Base-by-base conservation (phyloP, 2,329 filamentous ascomycete genomes). In the Stagonosporopsis chrysanthemi region DNA sequence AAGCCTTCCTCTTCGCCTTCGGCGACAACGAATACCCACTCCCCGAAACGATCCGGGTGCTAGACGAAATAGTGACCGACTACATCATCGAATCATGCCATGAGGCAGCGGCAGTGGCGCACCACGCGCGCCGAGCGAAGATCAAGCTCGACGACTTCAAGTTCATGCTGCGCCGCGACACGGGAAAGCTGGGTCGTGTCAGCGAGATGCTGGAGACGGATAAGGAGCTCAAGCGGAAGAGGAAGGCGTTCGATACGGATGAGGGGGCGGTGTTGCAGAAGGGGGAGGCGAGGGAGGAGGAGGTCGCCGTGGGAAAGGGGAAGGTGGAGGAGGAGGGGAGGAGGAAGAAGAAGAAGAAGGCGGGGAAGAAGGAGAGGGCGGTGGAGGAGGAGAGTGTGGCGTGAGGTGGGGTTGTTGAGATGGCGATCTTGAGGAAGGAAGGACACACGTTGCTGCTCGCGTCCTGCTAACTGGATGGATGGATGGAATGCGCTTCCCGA, bases 81-180 rank as follows among this genome's bases (percentile, higher is more conserved):
- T 78, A 96, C 82, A 91, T 98, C 75, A 92, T 96, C 74, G 92
- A 95, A 75, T 88, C 95, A 52, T 94, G 91, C 78, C 95, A 96
- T 80, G 89, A 92, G 73, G 94, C 95, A 4, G 91, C 92, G 4
- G 87, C 91, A 41, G 88, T 89, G 50, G 95, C 95, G 0, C 88
- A 91, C 75, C 91, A 96, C 77, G 88, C 90, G 2, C 90, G 92
- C 0, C 90, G 95, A 2, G 91, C 96, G 70, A 99, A 99, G 80
- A 92, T 99, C 79, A 99, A 99, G 77, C 91, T 96, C 70, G 94
- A 97, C 71, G 95, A 99, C 78, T 97, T 99, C 80, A 92, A 96
- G 72, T 99, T 96, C 78, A 92, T 92, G 36, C 86, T 98, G 66
- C 86, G 95, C 29, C 87, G 90, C 63, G 96, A 98, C 71, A 88